These are phyloP conservation scores for Cetraspora pellucida DNA, from an alignment of 192 early-diverging fungal genomes.

Conservation along the genomic window DNA sequence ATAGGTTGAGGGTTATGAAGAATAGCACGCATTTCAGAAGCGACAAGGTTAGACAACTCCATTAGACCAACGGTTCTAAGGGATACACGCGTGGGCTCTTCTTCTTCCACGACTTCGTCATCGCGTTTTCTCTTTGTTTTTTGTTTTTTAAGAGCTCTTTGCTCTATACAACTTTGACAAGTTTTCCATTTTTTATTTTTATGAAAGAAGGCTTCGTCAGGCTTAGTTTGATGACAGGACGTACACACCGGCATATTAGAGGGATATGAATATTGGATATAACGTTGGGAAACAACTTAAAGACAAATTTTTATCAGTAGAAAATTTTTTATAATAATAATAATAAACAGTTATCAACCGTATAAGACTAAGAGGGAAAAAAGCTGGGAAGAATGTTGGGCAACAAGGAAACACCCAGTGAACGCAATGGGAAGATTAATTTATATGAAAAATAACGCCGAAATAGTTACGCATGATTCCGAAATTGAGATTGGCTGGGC, in stretches of 20 bases:
- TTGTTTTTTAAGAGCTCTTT: slow-evolving; percentile 27
- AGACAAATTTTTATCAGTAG: background rate
- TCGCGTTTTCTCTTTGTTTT: slow-evolving; percentile 31
- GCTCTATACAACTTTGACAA: slow-evolving; percentile 32
- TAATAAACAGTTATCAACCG: background rate
- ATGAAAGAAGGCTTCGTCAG: slow-evolving; percentile 33
- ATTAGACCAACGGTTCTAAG: slow-evolving; percentile 17
- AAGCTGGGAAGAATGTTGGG: slow-evolving; percentile 8
- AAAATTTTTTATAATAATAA: background rate
- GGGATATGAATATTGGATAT: slow-evolving; percentile 12
- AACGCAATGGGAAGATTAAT: background rate
- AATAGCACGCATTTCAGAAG: slow-evolving; percentile 11
- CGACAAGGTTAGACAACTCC: slow-evolving; percentile 14
- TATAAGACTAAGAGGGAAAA: background rate
- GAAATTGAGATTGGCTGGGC: slow-evolving; percentile 3
- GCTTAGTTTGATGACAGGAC: slow-evolving; percentile 34
- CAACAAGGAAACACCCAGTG: slow-evolving; percentile 1
- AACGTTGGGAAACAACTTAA: slow-evolving; percentile 18
- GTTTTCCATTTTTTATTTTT: slow-evolving; percentile 36
- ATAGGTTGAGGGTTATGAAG: slow-evolving; percentile 9
- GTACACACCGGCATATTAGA: slow-evolving; percentile 33
- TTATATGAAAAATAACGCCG: background rate
- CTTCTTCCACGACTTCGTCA: slow-evolving; percentile 23
- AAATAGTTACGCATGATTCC: slow-evolving; percentile 5
- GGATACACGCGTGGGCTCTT: slow-evolving; percentile 5